A percentile compares a stretch with the other conserved stretches of the same genome.
Conservation (phyloP, 257 asterid species). For the Solanum phureja region DNA sequence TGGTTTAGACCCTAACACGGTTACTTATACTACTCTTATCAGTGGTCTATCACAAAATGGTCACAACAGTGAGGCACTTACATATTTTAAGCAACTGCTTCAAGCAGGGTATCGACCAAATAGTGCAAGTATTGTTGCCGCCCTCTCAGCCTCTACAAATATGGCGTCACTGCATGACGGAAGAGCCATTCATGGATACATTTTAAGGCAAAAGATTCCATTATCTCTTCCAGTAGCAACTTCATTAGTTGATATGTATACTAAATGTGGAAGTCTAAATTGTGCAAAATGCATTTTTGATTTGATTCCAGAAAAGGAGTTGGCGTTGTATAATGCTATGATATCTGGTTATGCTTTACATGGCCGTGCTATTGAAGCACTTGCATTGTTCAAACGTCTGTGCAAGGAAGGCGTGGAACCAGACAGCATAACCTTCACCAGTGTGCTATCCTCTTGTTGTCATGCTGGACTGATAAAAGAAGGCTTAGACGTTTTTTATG, state of each 20-base stretch:
- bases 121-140: slow-evolving; percentile 5
- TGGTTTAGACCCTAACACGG: slow-evolving; percentile 7
- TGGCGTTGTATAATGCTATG: slow-evolving; percentile 17
- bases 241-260: slow-evolving; percentile 20
- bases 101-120: slow-evolving; percentile 13
- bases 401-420: slow-evolving; percentile 8
- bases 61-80: slow-evolving; percentile 7
- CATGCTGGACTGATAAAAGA: slow-evolving; percentile 11
- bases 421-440: slow-evolving; percentile 18
- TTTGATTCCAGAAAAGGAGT: not conserved
- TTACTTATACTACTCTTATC: slow-evolving; percentile 19
- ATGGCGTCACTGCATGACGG: slow-evolving; percentile 10
- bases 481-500: not conserved
- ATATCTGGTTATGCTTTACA: slow-evolving; percentile 21
- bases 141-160: slow-evolving; percentile 15
- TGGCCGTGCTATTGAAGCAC: slow-evolving; percentile 12
- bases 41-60: slow-evolving; percentile 15
- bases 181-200: slow-evolving; percentile 18
- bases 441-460: slow-evolving; percentile 17
- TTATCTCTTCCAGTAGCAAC: slow-evolving; percentile 11
- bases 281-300: slow-evolving; percentile 6
- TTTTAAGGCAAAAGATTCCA: slow-evolving; percentile 4
- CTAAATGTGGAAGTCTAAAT: slow-evolving; percentile 14
- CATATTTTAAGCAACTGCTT: slow-evolving; percentile 10
- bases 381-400: slow-evolving; percentile 3